These are phyloP conservation scores for Plantago ovata DNA, from an alignment of 257 asterid genomes.

Conservation along the genomic window DNA sequence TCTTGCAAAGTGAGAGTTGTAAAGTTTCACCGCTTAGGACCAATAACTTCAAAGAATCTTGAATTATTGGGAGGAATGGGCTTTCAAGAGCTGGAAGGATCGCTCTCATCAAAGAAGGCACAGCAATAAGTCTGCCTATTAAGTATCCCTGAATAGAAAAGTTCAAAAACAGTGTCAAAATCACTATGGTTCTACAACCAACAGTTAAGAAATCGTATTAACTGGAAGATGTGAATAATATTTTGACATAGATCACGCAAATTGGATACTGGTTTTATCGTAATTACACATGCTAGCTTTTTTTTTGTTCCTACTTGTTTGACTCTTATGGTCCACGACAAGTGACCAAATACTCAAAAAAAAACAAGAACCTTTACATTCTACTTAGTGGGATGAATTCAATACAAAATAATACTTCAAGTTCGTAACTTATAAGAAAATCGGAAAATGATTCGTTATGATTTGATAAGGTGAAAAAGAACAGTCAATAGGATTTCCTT, in stretches of 20 bases:
- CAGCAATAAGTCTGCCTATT: constrained; percentile 75
- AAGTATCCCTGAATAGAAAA: constrained; percentile 58
- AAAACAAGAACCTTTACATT: background rate
- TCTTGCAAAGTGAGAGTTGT: constrained; percentile 53
- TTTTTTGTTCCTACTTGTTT: background rate
- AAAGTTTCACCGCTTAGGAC: constrained; percentile 86
- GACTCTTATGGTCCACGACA: background rate
- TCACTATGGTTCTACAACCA: background rate
- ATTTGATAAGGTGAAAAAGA: background rate
- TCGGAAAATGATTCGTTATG: background rate
- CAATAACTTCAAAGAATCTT: constrained; percentile 56
- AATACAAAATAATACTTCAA: background rate
- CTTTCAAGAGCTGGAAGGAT: constrained; percentile 57
- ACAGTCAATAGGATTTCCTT: background rate
- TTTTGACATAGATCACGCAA: background rate
- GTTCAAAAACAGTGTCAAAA: constrained; percentile 12
- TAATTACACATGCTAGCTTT: background rate
- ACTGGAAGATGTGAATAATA: background rate
- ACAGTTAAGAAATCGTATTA: no score
- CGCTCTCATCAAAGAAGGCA: constrained; percentile 79
- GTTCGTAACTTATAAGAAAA: background rate
- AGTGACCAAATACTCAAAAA: background rate
- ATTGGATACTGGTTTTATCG: background rate
- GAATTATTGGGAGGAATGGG: constrained; percentile 33
- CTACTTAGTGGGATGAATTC: background rate